Conservation (phyloP, 1,139 yeast species). For the Diutina rugosa region DNA sequence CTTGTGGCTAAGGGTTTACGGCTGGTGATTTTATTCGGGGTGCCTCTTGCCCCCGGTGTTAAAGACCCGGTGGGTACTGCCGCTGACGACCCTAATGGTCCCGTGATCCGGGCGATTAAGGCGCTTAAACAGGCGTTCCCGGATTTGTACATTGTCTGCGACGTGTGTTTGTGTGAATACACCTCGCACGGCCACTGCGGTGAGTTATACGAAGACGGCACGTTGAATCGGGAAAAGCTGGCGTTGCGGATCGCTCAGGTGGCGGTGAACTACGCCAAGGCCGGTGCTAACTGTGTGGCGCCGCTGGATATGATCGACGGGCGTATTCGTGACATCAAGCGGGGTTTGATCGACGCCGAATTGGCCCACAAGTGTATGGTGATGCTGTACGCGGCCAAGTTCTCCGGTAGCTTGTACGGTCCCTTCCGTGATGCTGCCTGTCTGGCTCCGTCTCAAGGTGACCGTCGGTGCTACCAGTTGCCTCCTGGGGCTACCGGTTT, state of each 20-base stretch:
- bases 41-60: conserved; percentile 58
- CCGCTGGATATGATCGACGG: conserved; percentile 99
- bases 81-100: conserved; percentile 96
- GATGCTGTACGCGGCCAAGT: conserved; percentile 91
- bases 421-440: conserved; percentile 98
- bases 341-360: conserved; percentile 71
- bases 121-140: conserved; percentile 9
- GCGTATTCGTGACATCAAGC: conserved; percentile 76
- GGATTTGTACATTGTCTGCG: conserved; percentile 76
- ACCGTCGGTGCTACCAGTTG: conserved; percentile 83
- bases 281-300: conserved; percentile 93
- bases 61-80: conserved; percentile 79
- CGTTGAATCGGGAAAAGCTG: conserved; percentile 61
- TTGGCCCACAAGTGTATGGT: conserved; percentile 81
- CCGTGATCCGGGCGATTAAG: conserved; percentile 65
- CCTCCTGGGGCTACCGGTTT: conserved; percentile 91
- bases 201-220: conserved; percentile 71
- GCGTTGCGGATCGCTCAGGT: conserved; percentile 86
- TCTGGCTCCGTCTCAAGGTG: conserved; percentile 80
- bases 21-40: conserved; percentile 87
- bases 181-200: conserved; percentile 98
- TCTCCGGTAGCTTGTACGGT: conserved; percentile 83
- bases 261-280: conserved; percentile 88
- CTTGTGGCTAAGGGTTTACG: conserved; percentile 73
- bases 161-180: conserved; percentile 93